A percentile compares a stretch with the other conserved stretches of the same genome.
phyloP scores from a whole-genome alignment of 352 stramenopile genomes.

The Phytophthora melonis region DNA sequence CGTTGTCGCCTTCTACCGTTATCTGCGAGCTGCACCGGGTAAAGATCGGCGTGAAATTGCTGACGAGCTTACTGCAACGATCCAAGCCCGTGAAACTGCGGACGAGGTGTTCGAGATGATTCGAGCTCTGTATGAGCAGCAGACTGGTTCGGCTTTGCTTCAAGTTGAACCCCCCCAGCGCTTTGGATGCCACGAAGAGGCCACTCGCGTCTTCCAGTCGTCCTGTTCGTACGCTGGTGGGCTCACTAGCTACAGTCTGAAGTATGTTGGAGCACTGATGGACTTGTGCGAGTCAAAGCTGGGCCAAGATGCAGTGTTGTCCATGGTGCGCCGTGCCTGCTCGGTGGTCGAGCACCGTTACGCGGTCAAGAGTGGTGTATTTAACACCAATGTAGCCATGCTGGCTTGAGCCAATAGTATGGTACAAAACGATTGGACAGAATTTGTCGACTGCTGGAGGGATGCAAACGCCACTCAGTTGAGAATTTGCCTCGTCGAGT shows the following conservation, averaged over 20 bases:
- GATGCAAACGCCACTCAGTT: conserved; percentile 32
- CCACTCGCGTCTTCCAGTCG: conserved; percentile 40
- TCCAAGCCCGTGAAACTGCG: conserved; percentile 57
- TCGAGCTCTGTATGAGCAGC: conserved; percentile 41
- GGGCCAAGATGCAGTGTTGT: conserved; percentile 29
- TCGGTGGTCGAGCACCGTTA: conserved; percentile 13
- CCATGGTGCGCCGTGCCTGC: conserved; percentile 50
- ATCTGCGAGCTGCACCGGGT: conserved; percentile 59
- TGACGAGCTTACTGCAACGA: conserved; percentile 47
- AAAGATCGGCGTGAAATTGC: conserved; percentile 49
- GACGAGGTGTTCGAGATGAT: conserved; percentile 72
- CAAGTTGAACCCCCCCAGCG: conserved; percentile 38
- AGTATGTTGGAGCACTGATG: conserved; percentile 62
- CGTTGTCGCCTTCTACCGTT: conserved; percentile 83
- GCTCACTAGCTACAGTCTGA: conserved; percentile 76
- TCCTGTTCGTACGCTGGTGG: conserved; percentile 42
- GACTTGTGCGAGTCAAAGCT: conserved; percentile 56
- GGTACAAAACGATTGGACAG: conserved; percentile 39
- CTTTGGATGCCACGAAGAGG: conserved; percentile 51
- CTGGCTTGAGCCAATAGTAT: conserved; percentile 10
- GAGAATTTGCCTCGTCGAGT: conserved; percentile 19
- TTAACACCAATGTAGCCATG: conserved; percentile 49
- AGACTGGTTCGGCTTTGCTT: conserved; percentile 31
- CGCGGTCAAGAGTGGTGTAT: conserved; percentile 22
- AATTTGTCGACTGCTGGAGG: conserved; percentile 12